A percentile compares a stretch with the other conserved stretches of the same genome.
These are phyloP conservation scores for Phytophthora fragariaefolia DNA, from an alignment of 352 stramenopile genomes.

Conservation along the genomic window DNA sequence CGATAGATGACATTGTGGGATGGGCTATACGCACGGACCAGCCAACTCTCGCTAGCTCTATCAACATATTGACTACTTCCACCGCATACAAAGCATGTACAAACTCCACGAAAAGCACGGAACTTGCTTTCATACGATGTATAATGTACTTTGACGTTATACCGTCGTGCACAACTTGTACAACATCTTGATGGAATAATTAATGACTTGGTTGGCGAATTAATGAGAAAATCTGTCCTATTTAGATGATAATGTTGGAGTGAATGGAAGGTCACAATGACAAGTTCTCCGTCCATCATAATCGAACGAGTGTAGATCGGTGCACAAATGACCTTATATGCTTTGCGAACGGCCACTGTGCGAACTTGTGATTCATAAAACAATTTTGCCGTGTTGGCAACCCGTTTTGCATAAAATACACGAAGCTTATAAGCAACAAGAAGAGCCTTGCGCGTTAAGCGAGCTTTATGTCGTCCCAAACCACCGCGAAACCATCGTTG, in stretches of 20 bases:
- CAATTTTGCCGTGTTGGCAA: conserved; percentile 30
- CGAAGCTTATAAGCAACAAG: conserved; percentile 39
- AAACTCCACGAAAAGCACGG: conserved; percentile 43
- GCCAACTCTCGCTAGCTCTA: conserved; percentile 40
- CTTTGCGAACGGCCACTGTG: conserved; percentile 37
- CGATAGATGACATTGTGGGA: conserved; percentile 60
- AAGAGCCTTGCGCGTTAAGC: conserved; percentile 39
- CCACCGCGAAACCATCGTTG: conserved; percentile 73
- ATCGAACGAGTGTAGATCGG: conserved; percentile 54
- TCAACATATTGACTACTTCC: conserved; percentile 13
- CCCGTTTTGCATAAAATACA: conserved; percentile 32
- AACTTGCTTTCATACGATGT: conserved; percentile 33
- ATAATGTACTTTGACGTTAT: conserved; percentile 49
- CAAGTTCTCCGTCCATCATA: conserved; percentile 62
- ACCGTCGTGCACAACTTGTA: conserved; percentile 53
- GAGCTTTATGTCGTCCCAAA: conserved; percentile 39
- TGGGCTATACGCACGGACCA: conserved; percentile 77
- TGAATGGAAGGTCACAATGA: conserved; percentile 69
- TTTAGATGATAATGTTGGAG: conserved; percentile 32
- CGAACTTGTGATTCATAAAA: conserved; percentile 48
- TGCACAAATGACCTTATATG: conserved; percentile 39
- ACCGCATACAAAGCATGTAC: conserved; percentile 52
- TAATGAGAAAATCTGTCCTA: neutral
- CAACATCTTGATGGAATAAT: conserved; percentile 43
- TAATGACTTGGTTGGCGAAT: neutral